These are phyloP conservation scores for Quercus ilex DNA, from an alignment of 306 rosid species.

Conservation along the genomic window DNA sequence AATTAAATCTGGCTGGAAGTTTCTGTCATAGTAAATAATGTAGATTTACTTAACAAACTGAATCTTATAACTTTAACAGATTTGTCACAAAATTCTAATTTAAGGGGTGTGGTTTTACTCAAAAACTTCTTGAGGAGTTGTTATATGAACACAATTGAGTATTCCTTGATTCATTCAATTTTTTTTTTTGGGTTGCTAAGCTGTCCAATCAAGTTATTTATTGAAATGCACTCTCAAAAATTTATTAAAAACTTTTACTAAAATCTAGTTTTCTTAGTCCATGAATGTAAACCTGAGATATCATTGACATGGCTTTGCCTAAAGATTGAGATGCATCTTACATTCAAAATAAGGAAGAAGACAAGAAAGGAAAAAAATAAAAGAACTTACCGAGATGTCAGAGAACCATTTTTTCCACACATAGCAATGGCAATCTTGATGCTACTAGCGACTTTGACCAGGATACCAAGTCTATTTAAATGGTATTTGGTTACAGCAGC, in stretches of 20 bases:
- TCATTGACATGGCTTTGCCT: background rate
- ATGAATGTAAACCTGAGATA: background rate
- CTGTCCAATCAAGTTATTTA: background rate
- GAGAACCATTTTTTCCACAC: conserved; percentile 62
- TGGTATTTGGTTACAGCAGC: conserved; percentile 92
- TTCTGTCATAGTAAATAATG: conserved; percentile 47
- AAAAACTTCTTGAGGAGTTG: background rate
- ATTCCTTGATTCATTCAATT: background rate
- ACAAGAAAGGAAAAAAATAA: background rate
- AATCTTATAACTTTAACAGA: background rate
- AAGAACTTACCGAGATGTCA: conserved; percentile 48
- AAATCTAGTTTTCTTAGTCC: background rate
- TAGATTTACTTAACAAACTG: conserved; percentile 18
- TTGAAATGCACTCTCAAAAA: background rate
- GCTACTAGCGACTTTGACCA: conserved; percentile 56
- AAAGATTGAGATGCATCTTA: background rate
- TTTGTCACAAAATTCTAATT: background rate
- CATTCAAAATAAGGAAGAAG: background rate
- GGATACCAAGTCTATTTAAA: conserved; percentile 87
- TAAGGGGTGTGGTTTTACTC: background rate
- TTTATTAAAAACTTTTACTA: background rate
- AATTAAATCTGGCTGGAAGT: conserved; percentile 67
- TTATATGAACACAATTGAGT: background rate
- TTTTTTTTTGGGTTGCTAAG: no score
- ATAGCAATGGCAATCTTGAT: conserved; percentile 55